Base-by-base conservation (phyloP, 345 rosid genomes). In the Dovyalis caffra region DNA sequence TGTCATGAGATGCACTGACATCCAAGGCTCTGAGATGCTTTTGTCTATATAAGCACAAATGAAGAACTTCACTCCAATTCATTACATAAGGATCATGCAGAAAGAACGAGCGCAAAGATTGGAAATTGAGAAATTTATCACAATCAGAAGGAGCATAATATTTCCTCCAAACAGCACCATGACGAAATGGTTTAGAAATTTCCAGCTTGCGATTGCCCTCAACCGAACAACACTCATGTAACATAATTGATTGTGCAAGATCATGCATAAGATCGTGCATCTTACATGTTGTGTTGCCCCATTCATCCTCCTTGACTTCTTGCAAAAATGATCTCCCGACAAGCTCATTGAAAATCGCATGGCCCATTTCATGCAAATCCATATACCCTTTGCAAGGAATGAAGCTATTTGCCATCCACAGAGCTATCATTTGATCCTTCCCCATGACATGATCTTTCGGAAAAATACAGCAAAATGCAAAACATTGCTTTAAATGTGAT, bases 401-500 rank as follows among this genome's bases (percentile, higher is more conserved):
- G 31, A 56, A 82, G 1, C 83, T 80, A 57, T 72, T 57, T 56
- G 82, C 82, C 77, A 82, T 78, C 85, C 85, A 82, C 11, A 72
- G 34, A 9, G 66, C 76, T 43, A 81, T 31, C 34, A 66, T 0
- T 9, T 8, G n/a, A 8, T 74, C 77, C 23, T 74, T 74, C n/a
- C 0, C 4, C 18, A 72, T 40, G 15, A 4, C 20, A 47, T 18
- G 25, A 72, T 43, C 68, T 72, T 72, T 72, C 1, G 75, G 68
- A 21, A 62, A 61, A 15, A 62, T 5, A 2, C 67, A 72, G 47
- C 68, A 72, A 72, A 58, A 72, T 29, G 68, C 38, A 40, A 72
- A 62, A 31, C 68, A 72, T 10, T 61, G 75, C 20, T 9, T 72
- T 31, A 62, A 63, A 82, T 60, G 26, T 32, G 71, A 3, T 25